These are phyloP conservation scores for Syncephalastrum racemosum DNA, from an alignment of 371 early-diverging fungal genomes.

Conservation along the genomic window DNA sequence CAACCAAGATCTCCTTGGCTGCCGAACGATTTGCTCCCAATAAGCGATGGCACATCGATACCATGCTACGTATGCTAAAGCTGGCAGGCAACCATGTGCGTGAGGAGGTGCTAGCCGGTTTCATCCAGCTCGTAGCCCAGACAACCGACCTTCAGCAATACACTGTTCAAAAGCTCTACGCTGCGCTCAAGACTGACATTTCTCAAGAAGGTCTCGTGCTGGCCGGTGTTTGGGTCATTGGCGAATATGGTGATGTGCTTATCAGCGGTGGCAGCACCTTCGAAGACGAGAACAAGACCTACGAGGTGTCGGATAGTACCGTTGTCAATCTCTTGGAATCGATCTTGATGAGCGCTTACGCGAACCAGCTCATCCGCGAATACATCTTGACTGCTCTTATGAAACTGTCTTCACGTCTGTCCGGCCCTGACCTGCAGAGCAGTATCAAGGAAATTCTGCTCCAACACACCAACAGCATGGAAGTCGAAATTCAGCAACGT, in stretches of 20 bases:
- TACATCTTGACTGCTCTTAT: slow-evolving; percentile 85
- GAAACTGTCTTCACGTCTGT: slow-evolving; percentile 85
- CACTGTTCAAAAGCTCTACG: slow-evolving; percentile 83
- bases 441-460: slow-evolving; percentile 62
- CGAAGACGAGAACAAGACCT: slow-evolving; percentile 68
- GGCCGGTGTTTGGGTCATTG: slow-evolving; percentile 92
- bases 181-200: slow-evolving; percentile 76
- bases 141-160: slow-evolving; percentile 83
- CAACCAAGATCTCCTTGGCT: slow-evolving; percentile 84
- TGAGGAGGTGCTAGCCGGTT: slow-evolving; percentile 71
- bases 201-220: slow-evolving; percentile 89
- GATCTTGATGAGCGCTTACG: slow-evolving; percentile 78
- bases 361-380: slow-evolving; percentile 76
- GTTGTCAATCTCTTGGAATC: slow-evolving; percentile 73
- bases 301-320: slow-evolving; percentile 71
- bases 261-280: slow-evolving; percentile 56
- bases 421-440: slow-evolving; percentile 40
- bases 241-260: slow-evolving; percentile 95
- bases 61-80: slow-evolving; percentile 86
- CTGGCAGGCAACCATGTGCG: slow-evolving; percentile 74
- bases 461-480: slow-evolving; percentile 68
- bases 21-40: slow-evolving; percentile 89
- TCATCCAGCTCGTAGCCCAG: slow-evolving; percentile 71
- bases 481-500: slow-evolving; percentile 93
- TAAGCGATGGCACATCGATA: slow-evolving; percentile 96